phyloP scores from a whole-genome alignment of 2,329 filamentous ascomycete genomes.

The Dryadomyces quercus-mongolicae region DNA sequence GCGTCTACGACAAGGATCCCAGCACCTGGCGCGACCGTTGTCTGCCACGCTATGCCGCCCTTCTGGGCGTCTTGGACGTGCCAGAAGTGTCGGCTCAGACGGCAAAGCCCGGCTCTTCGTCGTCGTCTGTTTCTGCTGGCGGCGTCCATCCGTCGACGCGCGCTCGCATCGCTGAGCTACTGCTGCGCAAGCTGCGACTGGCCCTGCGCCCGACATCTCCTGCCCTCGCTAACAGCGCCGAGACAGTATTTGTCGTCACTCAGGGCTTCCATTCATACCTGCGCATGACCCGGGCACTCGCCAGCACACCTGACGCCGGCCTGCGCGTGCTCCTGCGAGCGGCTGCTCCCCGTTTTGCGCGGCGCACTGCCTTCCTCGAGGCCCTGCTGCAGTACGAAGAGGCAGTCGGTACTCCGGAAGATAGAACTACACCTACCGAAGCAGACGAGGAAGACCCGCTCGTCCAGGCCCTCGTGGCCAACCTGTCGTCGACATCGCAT shows the following conservation, averaged over 20 bases:
- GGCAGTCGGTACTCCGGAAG: constrained; percentile 9
- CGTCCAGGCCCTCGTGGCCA: constrained; percentile 53
- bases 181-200: constrained; percentile 54
- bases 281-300: constrained; percentile 43
- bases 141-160: constrained; percentile 47
- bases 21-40: constrained; percentile 51
- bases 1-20: constrained; percentile 48
- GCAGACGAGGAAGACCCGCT: constrained; percentile 39
- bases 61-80: constrained; percentile 50
- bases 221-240: constrained; percentile 40
- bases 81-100: constrained; percentile 52
- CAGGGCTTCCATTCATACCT: constrained; percentile 65
- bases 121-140: constrained; percentile 28
- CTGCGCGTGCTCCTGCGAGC: constrained; percentile 56
- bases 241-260: constrained; percentile 61
- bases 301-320: constrained; percentile 43
- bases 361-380: constrained; percentile 53
- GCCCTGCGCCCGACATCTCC: constrained; percentile 47
- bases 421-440: constrained; percentile 12
- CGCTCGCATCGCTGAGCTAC: constrained; percentile 50
- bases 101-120: not conserved
- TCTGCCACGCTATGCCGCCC: constrained; percentile 54
- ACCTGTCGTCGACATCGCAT: constrained; percentile 65
- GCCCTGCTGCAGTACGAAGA: constrained; percentile 46
- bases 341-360: constrained; percentile 53